These are phyloP conservation scores for Nidula niveotomentosa DNA, from an alignment of 1,284 basidiomycete genomes.

Conservation along the genomic window DNA sequence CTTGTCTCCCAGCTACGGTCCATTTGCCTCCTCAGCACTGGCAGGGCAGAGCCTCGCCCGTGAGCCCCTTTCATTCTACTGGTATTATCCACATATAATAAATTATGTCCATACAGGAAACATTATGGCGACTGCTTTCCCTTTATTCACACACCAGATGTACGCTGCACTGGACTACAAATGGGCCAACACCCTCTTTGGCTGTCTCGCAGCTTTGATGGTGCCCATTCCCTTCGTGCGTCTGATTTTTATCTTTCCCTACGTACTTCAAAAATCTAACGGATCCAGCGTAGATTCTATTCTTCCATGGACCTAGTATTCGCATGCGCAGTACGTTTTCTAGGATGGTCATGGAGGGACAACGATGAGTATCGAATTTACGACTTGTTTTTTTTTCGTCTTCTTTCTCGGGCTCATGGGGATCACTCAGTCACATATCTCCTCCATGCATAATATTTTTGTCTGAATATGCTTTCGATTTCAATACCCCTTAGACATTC, in stretches of 20 bases:
- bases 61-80: slow-evolving; percentile 24
- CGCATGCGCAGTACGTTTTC: slow-evolving; percentile 63
- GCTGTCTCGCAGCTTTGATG: slow-evolving; percentile 56
- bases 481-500: no score
- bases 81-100: background rate
- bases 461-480: no score
- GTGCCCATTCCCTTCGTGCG: slow-evolving; percentile 68
- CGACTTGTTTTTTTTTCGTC: no score
- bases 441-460: no score
- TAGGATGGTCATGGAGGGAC: slow-evolving; percentile 32
- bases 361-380: background rate
- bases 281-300: slow-evolving; percentile 44
- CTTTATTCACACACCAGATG: slow-evolving; percentile 66
- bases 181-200: slow-evolving; percentile 75
- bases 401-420: no score
- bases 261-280: slow-evolving; percentile 1
- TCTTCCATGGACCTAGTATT: slow-evolving; percentile 62
- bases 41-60: slow-evolving; percentile 77
- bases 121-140: slow-evolving; percentile 56
- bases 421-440: no score
- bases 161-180: slow-evolving; percentile 58
- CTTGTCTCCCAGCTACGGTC: slow-evolving; percentile 50
- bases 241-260: background rate
- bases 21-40: slow-evolving; percentile 76
- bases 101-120: slow-evolving; percentile 42